phyloP scores from a whole-genome alignment of 345 rosid species.

The Camelina sativa region DNA sequence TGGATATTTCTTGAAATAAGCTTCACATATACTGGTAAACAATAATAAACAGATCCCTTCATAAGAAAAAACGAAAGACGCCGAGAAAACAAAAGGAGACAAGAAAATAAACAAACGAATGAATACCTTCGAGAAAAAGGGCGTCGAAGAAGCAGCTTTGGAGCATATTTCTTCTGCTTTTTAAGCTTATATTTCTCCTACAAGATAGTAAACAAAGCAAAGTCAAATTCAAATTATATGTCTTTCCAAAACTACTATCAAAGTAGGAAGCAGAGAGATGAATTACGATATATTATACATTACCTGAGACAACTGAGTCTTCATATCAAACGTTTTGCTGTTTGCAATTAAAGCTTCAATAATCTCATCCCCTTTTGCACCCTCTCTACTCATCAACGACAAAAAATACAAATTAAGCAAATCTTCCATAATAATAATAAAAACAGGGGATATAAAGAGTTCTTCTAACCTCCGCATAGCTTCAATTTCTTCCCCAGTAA shows the following conservation, averaged over 20 bases:
- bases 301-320: slow-evolving; percentile 82
- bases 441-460: not conserved
- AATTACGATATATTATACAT: slow-evolving; percentile 7
- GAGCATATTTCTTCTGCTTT: slow-evolving; percentile 97
- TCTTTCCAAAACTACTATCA: not conserved
- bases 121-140: slow-evolving; percentile 76
- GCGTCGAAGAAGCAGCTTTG: slow-evolving; percentile 77
- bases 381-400: slow-evolving; percentile 60
- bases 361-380: slow-evolving; percentile 85
- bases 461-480: slow-evolving; percentile 68
- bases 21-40: slow-evolving; percentile 83
- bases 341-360: slow-evolving; percentile 92
- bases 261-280: slow-evolving; percentile 26
- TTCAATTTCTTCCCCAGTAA: slow-evolving; percentile 82
- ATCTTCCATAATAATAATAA: not conserved
- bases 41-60: slow-evolving; percentile 13
- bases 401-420: not conserved
- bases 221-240: not conserved
- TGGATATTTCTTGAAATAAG: slow-evolving; percentile 88
- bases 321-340: slow-evolving; percentile 89
- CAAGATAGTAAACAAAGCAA: slow-evolving; percentile 12
- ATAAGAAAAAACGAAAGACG: slow-evolving; percentile 21
- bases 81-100: not conserved
- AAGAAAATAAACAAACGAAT: not conserved
- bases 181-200: slow-evolving; percentile 90